Evolutionary conservation across 345 rosid genomes (phyloP), one percentile per base, ranked within the genome.

Genomic region (Xanthoceras sorbifolium): DNA sequence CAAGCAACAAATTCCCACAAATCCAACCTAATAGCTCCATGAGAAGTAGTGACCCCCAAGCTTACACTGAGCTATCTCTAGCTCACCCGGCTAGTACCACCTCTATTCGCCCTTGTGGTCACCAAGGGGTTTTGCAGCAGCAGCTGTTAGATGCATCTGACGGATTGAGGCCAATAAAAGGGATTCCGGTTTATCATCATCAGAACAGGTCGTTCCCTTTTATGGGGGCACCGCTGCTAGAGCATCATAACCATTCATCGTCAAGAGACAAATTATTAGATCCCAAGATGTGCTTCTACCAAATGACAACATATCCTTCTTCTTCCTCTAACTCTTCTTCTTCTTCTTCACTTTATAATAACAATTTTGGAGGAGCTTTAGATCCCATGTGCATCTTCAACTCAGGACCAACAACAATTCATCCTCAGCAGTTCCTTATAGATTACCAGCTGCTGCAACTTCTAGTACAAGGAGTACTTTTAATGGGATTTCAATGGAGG

Each of bases 141-240:
- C 54, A 3, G 20, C 9, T n/a, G n/a, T n/a, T 10, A 48, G 89
- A 81, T 60, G 82, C 71, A 60, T 76, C 84, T 20, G 87, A 85
- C 29, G 84, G 86, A 63, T 65, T 84, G 57, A 85, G 90, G 82
- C 94, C 97, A 10, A 90, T 92, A 63, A 90, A 89, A 79, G 97
- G 97, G 70, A 89, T 90, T 80, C 97, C 97, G 3, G 90, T 92
- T 5, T 89, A 92, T 81, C 97, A 88, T 78, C 5, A 42, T 15
- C 54, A 48, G 17, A 92, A 82, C 88, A 89, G 91, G 67, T 78
- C 90, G 28, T 84, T 89, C 67, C 97, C 93, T 28, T 87, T 88
- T 57, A 36, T 82, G 23, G 40, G n/a, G n/a, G n/a, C n/a, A n/a
- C n/a, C 40, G 17, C 77, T 82, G 14, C 10, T 66, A 29, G 81